These are phyloP conservation scores for Geotrichum australiense DNA, from an alignment of 1,139 yeast genomes.

Conservation along the genomic window DNA sequence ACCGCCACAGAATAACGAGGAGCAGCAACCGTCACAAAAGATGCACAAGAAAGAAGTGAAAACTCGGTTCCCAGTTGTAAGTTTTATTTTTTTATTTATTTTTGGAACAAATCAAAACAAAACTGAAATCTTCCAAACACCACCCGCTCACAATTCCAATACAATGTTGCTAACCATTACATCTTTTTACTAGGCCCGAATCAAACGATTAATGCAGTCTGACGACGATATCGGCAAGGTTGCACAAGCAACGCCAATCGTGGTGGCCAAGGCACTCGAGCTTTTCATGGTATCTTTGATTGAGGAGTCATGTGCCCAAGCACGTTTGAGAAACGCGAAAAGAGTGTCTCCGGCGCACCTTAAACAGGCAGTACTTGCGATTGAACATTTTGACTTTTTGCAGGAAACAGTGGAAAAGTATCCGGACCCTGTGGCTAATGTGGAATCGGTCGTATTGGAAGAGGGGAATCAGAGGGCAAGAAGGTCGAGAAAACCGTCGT, in stretches of 20 bases:
- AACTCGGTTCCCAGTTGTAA: slow-evolving; percentile 83
- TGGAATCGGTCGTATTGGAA: slow-evolving; percentile 1
- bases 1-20: slow-evolving; percentile 9
- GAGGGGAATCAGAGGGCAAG: slow-evolving; percentile 11
- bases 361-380: slow-evolving; percentile 72
- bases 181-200: slow-evolving; percentile 50
- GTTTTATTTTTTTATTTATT: slow-evolving; percentile 15
- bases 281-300: slow-evolving; percentile 85
- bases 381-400: slow-evolving; percentile 88
- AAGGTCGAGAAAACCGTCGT: slow-evolving; percentile 6
- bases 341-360: slow-evolving; percentile 80
- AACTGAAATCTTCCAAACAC: too few species aligned
- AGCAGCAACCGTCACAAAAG: background rate
- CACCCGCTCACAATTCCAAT: background rate
- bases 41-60: slow-evolving; percentile 43
- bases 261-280: slow-evolving; percentile 91
- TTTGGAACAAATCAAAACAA: too few species aligned
- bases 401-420: slow-evolving; percentile 66
- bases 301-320: slow-evolving; percentile 74
- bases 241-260: slow-evolving; percentile 96
- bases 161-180: background rate
- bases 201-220: slow-evolving; percentile 93
- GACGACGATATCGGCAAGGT: slow-evolving; percentile 98
- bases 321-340: slow-evolving; percentile 67
- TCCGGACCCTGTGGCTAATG: slow-evolving; percentile 33